These are phyloP conservation scores for Pythium rishiriense DNA, from an alignment of 352 stramenopile genomes.

Conservation along the genomic window DNA sequence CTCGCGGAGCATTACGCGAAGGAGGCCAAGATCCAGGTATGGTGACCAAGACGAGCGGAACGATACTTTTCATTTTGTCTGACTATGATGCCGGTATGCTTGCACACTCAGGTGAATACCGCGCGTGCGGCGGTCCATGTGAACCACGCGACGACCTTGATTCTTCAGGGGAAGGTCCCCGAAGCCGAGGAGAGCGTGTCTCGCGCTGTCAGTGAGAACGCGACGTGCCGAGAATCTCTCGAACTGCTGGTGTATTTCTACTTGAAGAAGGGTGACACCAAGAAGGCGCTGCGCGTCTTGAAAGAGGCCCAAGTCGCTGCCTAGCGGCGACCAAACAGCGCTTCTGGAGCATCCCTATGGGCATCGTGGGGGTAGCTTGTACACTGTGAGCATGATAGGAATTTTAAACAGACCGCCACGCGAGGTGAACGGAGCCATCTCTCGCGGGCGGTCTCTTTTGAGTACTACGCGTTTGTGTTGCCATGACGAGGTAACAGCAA, in stretches of 20 bases:
- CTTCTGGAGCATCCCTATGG: conserved; percentile 12
- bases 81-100: too few species aligned
- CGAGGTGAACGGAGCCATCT: neutral
- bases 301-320: conserved; percentile 78
- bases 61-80: neutral
- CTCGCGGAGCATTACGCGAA: conserved; percentile 79
- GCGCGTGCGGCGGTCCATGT: conserved; percentile 80
- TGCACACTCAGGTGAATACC: conserved; percentile 38
- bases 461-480: conserved; percentile 6
- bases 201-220: conserved; percentile 77
- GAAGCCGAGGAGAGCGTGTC: conserved; percentile 86
- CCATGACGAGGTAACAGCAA: conserved; percentile 5
- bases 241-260: conserved; percentile 88
- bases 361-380: conserved; percentile 12
- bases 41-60: too few species aligned
- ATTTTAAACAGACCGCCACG: conserved; percentile 11
- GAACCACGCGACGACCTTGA: conserved; percentile 80
- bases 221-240: conserved; percentile 80
- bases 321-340: conserved; percentile 6
- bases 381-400: conserved; percentile 32
- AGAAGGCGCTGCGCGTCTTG: conserved; percentile 85
- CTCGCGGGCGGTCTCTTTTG: conserved; percentile 9
- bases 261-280: conserved; percentile 87
- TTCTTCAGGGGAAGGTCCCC: conserved; percentile 70
- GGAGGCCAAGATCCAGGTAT: conserved; percentile 75